Base-by-base conservation (phyloP, 1,284 basidiomycete species). In the Rhodotorula sp. region DNA sequence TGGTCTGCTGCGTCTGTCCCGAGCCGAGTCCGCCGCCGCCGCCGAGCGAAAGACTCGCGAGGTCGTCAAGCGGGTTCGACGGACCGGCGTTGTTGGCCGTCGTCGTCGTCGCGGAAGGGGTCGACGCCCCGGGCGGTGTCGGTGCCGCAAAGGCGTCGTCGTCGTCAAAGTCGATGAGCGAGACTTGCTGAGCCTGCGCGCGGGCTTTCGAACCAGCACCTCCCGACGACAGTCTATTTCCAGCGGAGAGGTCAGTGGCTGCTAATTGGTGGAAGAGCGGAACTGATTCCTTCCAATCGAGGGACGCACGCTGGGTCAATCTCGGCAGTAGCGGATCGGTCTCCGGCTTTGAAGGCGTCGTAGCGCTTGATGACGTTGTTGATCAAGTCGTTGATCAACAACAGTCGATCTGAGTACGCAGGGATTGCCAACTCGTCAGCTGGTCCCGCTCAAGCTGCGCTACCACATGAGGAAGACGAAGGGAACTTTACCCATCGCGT, bases 301-400 rank as follows among this genome's bases (percentile, higher is more conserved):
- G 60, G 26, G 23, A 78, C 79, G 66, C 62, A 80, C 78, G 79
- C 78, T n/a, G 82, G 80, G 64, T 82, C 81, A 47, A 82, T 80
- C 79, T 91, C 86, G 52, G 88, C 82, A 47, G 88, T 85, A 48
- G 87, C 84, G 31, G 81, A 83, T 74, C 85, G 95, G 82, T 98
- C 93, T 56, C 95, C 95, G 71, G 87, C 88, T 82, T 92, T 91
- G 85, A 91, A 95, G 1, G 93, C 88, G 76, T 95, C 92, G 80
- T 95, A 97, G 38, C 95, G 89, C 59, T 88, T 87, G 26, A 97
- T 82, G 23, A 95, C 92, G 50, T 88, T 91, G 83, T 99, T 98
- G 82, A 99, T 95, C 78, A 97, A 89, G 82, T 99, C 97, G 81
- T 99, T 99, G 73, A 95, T 94, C 80, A 98, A 87, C 43, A 99